phyloP scores from a whole-genome alignment of 2,329 filamentous ascomycete species.

The Teratosphaeria gauchensis region DNA sequence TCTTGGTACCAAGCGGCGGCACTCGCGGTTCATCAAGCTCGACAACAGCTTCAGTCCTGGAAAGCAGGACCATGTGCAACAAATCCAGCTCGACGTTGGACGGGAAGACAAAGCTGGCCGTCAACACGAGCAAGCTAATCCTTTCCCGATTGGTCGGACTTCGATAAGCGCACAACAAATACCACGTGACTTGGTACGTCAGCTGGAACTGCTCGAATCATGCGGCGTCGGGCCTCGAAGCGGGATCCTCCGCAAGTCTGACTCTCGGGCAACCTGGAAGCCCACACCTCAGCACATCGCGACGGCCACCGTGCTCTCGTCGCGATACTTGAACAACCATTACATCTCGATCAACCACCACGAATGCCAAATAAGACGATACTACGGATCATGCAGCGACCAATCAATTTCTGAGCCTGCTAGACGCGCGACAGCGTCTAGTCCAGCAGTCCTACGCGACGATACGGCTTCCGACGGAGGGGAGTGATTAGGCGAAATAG shows the following conservation, averaged over 20 bases:
- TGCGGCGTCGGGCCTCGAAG: not conserved
- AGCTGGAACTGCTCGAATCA: not conserved
- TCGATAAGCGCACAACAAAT: not conserved
- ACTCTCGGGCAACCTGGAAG: not conserved
- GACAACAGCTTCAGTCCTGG: not conserved
- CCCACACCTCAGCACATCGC: not conserved
- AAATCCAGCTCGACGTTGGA: not conserved
- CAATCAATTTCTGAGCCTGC: constrained; percentile 15
- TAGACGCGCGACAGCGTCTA: constrained; percentile 25
- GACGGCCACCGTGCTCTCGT: not conserved
- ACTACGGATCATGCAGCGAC: not conserved
- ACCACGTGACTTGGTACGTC: not conserved
- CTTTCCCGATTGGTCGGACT: not conserved
- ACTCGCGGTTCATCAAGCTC: not conserved
- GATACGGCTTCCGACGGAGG: constrained; percentile 26
- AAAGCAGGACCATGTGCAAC: not conserved
- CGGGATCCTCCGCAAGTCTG: not conserved
- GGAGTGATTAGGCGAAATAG: constrained; percentile 10
- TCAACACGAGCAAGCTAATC: not conserved
- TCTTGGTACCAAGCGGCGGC: not conserved
- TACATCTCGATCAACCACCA: constrained; percentile 2
- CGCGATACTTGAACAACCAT: not conserved
- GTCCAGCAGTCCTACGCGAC: constrained; percentile 16
- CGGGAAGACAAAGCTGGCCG: not conserved
- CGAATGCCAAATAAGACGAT: not conserved